Conservation (phyloP, 139 green algal genomes). For the Chlorella sorokiniana region DNA sequence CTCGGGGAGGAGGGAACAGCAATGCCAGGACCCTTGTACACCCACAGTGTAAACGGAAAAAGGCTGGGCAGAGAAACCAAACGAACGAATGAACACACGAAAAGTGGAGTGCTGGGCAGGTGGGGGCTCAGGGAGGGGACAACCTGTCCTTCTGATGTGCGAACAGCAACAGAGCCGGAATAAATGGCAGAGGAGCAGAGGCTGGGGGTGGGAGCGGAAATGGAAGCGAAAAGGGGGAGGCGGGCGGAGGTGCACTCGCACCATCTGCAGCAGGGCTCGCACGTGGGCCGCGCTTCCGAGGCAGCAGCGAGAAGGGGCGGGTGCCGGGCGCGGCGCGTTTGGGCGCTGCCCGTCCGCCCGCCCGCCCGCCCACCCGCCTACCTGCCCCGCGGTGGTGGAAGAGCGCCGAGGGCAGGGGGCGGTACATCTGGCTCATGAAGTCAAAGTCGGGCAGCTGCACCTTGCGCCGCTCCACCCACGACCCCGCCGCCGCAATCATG, state of each 20-base stretch:
- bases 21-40: slow-evolving; percentile 25
- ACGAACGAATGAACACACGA: neutral
- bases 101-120: neutral
- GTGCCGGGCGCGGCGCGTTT: no score
- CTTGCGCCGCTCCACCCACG: slow-evolving; percentile 31
- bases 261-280: no score
- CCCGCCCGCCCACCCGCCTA: neutral
- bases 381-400: neutral
- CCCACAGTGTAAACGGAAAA: slow-evolving; percentile 1
- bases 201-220: neutral
- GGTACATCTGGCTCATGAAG: slow-evolving; percentile 16
- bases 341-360: no score
- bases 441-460: slow-evolving; percentile 36
- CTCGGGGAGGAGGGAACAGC: neutral
- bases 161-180: neutral
- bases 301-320: neutral
- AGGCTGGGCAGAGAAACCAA: neutral
- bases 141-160: neutral
- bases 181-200: neutral
- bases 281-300: no score
- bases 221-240: slow-evolving; percentile 2
- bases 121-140: no score
- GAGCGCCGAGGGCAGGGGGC: neutral
- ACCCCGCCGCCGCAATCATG: slow-evolving; percentile 31
- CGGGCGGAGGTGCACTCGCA: no score